These are phyloP conservation scores for Pseudozyma flocculosa DNA, from an alignment of 1,284 basidiomycete genomes.

Conservation along the genomic window DNA sequence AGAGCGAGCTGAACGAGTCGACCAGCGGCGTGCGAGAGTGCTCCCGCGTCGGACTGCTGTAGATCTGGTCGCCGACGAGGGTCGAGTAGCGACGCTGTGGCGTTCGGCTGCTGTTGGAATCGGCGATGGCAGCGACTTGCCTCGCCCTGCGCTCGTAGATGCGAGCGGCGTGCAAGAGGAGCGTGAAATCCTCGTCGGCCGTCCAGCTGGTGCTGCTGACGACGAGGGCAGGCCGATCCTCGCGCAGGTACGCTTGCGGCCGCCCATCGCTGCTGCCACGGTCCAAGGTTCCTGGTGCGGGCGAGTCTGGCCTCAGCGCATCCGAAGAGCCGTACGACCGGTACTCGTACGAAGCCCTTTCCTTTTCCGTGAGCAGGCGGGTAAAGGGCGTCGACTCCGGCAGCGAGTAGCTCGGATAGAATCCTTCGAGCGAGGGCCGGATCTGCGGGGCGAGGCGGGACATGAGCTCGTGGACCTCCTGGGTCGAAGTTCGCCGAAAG, in stretches of 20 bases:
- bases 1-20: conserved; percentile 2
- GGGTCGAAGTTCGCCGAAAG: conserved; percentile 8
- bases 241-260: conserved; percentile 5
- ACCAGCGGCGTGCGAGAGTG: background rate
- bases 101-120: background rate
- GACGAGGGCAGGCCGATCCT: conserved; percentile 73
- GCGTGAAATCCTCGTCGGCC: conserved; percentile 88
- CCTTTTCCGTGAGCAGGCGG: background rate
- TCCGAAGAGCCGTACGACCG: too few relatives aligned
- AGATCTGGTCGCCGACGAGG: too few relatives aligned
- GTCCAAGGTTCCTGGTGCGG: background rate
- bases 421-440: conserved; percentile 17
- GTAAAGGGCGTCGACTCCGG: conserved; percentile 37
- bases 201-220: conserved; percentile 97
- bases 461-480: conserved; percentile 31
- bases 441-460: conserved; percentile 11
- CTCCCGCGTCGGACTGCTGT: too few relatives aligned
- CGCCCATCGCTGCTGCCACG: background rate
- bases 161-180: conserved; percentile 63
- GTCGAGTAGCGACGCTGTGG: too few relatives aligned
- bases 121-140: conserved; percentile 5
- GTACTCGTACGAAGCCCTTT: background rate
- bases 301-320: background rate
- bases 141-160: conserved; percentile 68
- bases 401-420: conserved; percentile 10